Conservation (phyloP, 331 rosid genomes). For the Pyracantha coccinea region DNA sequence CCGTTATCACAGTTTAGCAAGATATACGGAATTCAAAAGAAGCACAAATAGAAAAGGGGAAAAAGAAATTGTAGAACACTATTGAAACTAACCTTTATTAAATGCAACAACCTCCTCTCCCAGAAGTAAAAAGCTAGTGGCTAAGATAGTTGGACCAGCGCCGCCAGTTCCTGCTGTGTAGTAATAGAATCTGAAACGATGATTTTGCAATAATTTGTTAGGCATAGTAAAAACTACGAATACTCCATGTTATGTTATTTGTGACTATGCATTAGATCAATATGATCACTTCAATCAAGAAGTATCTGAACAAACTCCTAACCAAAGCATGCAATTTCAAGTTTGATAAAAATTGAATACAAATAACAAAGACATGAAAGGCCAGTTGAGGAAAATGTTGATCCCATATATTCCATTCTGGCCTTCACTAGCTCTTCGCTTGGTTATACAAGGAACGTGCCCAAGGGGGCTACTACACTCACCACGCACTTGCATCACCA, state of each 20-base stretch:
- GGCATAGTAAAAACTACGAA: neutral
- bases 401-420: neutral
- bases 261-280: neutral
- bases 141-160: constrained; percentile 90
- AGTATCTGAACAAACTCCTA: neutral
- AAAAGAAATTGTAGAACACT: constrained; percentile 7
- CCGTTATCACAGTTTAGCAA: constrained; percentile 35
- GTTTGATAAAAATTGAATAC: neutral
- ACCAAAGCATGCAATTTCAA: neutral
- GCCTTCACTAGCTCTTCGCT: too few species aligned
- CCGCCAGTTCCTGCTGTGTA: constrained; percentile 97
- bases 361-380: neutral
- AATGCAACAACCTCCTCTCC: constrained; percentile 96
- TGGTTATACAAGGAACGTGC: neutral
- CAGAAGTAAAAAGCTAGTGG: constrained; percentile 81
- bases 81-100: constrained; percentile 55
- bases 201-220: constrained; percentile 16
- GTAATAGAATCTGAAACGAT: constrained; percentile 70
- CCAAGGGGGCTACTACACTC: neutral
- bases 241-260: neutral
- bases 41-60: neutral
- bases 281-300: neutral
- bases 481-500: neutral
- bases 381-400: neutral
- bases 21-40: constrained; percentile 25